Percentiles rank a stretch among this genome's conserved stretches.
Conservation (phyloP, 148 eudicot genomes). For the Limonium bicolor region DNA sequence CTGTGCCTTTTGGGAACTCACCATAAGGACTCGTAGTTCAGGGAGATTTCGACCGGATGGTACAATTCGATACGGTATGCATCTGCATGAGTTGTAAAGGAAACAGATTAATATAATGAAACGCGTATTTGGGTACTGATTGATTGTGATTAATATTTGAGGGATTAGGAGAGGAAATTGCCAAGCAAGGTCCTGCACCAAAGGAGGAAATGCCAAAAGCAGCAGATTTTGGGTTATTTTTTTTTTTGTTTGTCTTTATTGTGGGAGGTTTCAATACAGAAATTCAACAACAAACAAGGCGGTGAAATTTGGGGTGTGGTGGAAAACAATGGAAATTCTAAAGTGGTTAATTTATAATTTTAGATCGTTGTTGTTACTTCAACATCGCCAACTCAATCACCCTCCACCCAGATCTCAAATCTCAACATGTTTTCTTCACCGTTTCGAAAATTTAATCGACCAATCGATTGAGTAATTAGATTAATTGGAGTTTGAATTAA, state of each 20-base stretch:
- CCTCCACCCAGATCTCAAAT: neutral
- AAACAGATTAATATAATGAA: too few relatives aligned
- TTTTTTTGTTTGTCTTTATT: too few relatives aligned
- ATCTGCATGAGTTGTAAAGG: conserved; percentile 17
- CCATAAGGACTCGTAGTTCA: conserved; percentile 34
- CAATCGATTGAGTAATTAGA: neutral
- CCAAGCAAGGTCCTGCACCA: neutral
- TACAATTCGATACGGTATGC: conserved; percentile 34
- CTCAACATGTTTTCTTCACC: too few relatives aligned
- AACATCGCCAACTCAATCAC: neutral
- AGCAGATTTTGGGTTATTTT: too few relatives aligned
- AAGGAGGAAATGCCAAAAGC: too few relatives aligned
- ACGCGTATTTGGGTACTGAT: too few relatives aligned
- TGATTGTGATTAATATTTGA: neutral
- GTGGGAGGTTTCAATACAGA: too few relatives aligned
- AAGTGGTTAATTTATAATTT: too few relatives aligned
- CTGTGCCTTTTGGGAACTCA: conserved; percentile 37
- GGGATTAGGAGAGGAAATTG: neutral
- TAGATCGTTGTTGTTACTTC: too few relatives aligned
- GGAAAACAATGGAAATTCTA: too few relatives aligned
- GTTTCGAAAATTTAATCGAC: neutral
- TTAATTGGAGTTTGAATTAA: neutral
- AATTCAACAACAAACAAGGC: too few relatives aligned
- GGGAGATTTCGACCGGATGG: neutral
- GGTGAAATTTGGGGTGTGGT: too few relatives aligned